Base-by-base conservation (phyloP, 495 filamentous ascomycete species). In the Trichoderma gamsii region DNA sequence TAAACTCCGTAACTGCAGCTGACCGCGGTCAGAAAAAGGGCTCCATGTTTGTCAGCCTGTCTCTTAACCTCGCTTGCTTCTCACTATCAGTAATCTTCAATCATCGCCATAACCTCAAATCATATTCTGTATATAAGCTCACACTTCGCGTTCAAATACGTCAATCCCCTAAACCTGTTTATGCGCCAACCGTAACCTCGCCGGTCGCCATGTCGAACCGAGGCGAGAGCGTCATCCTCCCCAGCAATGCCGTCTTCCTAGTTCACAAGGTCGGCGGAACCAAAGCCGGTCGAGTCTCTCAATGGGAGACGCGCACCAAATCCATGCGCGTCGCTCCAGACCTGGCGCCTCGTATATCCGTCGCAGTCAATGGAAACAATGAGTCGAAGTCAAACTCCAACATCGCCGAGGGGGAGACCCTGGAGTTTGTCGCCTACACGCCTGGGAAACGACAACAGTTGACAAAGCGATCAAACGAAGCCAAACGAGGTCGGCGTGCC, bases 201-300 rank as follows among this genome's bases (percentile, higher is more conserved):
- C 21, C n/a, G 21, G 51, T 7, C n/a, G n/a, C 51, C 56, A 61
- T 61, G 56, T 61, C 56, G 16, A 61, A 61, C 0, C 8, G 11
- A 61, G 56, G 56, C 56, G 56, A 61, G 25, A 61, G 25, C 56
- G 23, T 61, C 56, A 61, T 61, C 25, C 56, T 61, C 12, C 56
- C 56, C 56, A 61, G 56, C 56, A 32, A 61, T 16, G 56, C 56
- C 27, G 56, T 61, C 27, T 61, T 61, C 56, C 56, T 61, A 29
- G 56, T 61, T 25, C 56, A 61, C 56, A 61, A 61, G 56, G 56
- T 61, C 4, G 56, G 56, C 56, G n/a, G 25, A 23, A 21, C 49
- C 4, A 52, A 52, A 52, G 49, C 49, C 49, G 49, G 49, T 11
- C 49, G 21, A 18, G 49, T 7, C 1, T 21, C 49, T 21, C 49